Conservation (phyloP, 495 filamentous ascomycete genomes). For the Daldinia caldariorum region DNA sequence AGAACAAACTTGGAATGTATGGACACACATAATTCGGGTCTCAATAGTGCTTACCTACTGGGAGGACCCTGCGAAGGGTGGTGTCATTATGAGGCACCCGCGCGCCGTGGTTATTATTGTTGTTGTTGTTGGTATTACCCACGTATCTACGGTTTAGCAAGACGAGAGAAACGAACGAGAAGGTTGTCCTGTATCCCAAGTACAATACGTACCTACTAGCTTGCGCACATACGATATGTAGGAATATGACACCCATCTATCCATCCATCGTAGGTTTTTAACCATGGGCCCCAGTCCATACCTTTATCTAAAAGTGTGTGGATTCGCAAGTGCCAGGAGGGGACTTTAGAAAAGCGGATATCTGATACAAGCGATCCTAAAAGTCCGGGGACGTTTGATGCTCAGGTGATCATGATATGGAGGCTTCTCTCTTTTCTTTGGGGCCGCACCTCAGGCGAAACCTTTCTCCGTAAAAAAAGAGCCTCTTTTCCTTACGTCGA, state of each 20-base stretch:
- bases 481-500: neutral
- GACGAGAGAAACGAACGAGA: too few relatives aligned
- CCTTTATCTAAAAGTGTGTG: too few relatives aligned
- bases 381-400: conserved; percentile 37
- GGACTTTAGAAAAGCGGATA: conserved; percentile 32
- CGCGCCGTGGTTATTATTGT: conserved; percentile 7
- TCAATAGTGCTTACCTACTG: conserved; percentile 32
- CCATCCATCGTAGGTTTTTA: too few relatives aligned
- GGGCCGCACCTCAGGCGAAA: conserved; percentile 28
- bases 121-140: conserved; percentile 19
- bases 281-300: too few relatives aligned
- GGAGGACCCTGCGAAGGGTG: conserved; percentile 23
- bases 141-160: neutral
- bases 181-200: too few relatives aligned
- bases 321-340: conserved; percentile 8
- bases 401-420: conserved; percentile 23
- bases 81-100: conserved; percentile 37
- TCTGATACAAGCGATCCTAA: conserved; percentile 43
- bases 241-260: too few relatives aligned
- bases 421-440: neutral
- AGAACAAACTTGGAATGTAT: conserved; percentile 37
- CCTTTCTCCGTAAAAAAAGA: conserved; percentile 3
- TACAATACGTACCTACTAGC: too few relatives aligned
- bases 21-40: neutral
- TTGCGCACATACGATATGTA: too few relatives aligned